These are phyloP conservation scores for Golubevia sp. DNA, from an alignment of 1,284 basidiomycete genomes.

Conservation along the genomic window DNA sequence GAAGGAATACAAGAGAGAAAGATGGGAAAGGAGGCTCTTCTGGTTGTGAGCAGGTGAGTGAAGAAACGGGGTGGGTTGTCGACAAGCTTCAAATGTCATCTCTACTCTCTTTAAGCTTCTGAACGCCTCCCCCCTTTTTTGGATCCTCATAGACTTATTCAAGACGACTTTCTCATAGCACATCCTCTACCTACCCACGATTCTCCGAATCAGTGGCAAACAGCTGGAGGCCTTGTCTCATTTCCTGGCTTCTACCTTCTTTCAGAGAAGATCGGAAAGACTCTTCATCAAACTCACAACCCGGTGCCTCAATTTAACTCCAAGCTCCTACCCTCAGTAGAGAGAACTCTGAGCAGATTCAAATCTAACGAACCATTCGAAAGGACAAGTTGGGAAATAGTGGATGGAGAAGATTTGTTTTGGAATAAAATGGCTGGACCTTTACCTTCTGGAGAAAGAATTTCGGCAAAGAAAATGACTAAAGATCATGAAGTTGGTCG, in stretches of 20 bases:
- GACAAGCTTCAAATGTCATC: neutral
- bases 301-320: constrained; percentile 64
- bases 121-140: neutral
- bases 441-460: constrained; percentile 13
- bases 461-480: constrained; percentile 5
- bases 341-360: constrained; percentile 64
- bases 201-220: neutral
- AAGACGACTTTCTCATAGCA: constrained; percentile 65
- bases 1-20: constrained; percentile 3
- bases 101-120: no score
- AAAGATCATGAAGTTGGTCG: constrained; percentile 5
- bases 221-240: constrained; percentile 61
- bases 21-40: constrained; percentile 60
- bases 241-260: constrained; percentile 64
- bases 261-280: constrained; percentile 63
- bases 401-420: constrained; percentile 63
- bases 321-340: constrained; percentile 63
- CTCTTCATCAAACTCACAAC: constrained; percentile 58
- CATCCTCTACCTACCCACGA: constrained; percentile 7
- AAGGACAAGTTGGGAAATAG: constrained; percentile 64
- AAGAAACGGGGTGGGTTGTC: neutral
- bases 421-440: constrained; percentile 61
- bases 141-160: constrained; percentile 62
- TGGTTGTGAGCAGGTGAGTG: constrained; percentile 46
- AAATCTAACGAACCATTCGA: constrained; percentile 63